Evolutionary conservation across 305 asterid genomes (phyloP), one percentile per base, ranked within the genome.

Genomic region (Fraxinus angustifolia): DNA sequence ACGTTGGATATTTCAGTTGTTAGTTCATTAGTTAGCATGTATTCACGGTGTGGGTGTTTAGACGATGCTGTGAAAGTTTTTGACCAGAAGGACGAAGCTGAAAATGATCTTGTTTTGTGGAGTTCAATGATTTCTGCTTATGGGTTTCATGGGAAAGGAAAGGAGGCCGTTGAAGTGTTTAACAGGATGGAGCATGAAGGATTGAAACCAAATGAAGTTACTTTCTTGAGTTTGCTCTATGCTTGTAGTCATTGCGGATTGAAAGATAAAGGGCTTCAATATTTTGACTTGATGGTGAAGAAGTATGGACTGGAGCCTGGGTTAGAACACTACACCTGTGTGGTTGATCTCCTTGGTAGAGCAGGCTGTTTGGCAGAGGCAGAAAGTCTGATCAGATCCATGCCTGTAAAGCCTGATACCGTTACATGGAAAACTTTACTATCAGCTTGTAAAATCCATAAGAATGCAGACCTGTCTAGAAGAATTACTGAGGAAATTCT

Each of bases 241-340:
- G 87, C 97, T n/a, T 96, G 99, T 67, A 93, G 99, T 84, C 99
- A 96, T 78, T 88, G 90, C 8, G 97, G 99, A 33, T 81, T 95
- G 80, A 90, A 88, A 86, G 97, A 91, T 40, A 81, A 88, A 80
- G 99, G 98, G 68, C 91, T 92, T 30, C 87, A 88, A 65, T 83
- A 86, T 76, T 90, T 95, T 79, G 28, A 91, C 80, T 17, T 80
- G 87, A 95, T 95, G 97, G 79, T 42, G 1, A 81, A 87, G 0
- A 86, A 88, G 79, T 91, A 92, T 62, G 75, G 84, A 45, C 62
- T 96, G 79, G 81, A 86, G 80, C 99, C 98, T 79, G 89, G 83
- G 23, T 85, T 92, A n/a, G 92, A 91, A 85, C 99, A 96, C 85
- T 94, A 94, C 73, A 90, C 94, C 1, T 96, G 99, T 26, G 77